A percentile compares a stretch with the other conserved stretches of the same genome.
Conservation (phyloP, 768 basidiomycete genomes). For the Ramaria sp. region DNA sequence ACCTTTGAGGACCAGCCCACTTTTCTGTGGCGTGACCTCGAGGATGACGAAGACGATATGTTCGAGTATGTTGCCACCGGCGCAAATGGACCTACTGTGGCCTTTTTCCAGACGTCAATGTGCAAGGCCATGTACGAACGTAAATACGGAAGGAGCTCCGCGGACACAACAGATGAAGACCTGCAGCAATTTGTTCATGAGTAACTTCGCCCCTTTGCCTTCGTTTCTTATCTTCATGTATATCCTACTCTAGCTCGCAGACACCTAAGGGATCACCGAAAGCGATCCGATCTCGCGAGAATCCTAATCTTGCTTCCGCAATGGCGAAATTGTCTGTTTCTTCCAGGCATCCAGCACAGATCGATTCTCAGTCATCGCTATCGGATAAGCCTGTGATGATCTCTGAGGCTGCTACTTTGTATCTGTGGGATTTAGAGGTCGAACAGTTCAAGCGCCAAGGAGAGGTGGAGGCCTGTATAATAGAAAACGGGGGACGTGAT, state of each 20-base stretch:
- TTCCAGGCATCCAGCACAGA: constrained; percentile 10
- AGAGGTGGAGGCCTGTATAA: constrained; percentile 42
- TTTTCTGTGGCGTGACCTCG: constrained; percentile 86
- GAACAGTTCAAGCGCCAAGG: constrained; percentile 44
- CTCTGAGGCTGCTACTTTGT: constrained; percentile 44
- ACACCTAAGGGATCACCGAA: constrained; percentile 17
- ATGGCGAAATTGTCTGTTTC: constrained; percentile 12
- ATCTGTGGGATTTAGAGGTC: constrained; percentile 45
- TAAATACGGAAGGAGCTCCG: constrained; percentile 68
- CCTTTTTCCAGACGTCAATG: constrained; percentile 89
- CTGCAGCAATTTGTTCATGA: constrained; percentile 75
- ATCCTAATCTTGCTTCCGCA: constrained; percentile 8
- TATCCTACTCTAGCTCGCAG: constrained; percentile 8
- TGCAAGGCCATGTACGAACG: constrained; percentile 96
- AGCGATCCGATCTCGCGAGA: constrained; percentile 5
- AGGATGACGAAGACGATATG: constrained; percentile 85
- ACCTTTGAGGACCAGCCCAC: constrained; percentile 66
- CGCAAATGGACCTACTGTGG: constrained; percentile 67
- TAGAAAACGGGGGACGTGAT: constrained; percentile 2
- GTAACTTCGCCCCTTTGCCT: constrained; percentile 30
- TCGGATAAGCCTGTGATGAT: constrained; percentile 17
- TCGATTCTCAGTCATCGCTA: not conserved
- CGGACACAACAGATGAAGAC: constrained; percentile 53
- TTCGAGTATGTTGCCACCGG: constrained; percentile 83
- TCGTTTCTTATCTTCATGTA: not conserved